Base-by-base conservation (phyloP, 495 filamentous ascomycete species). In the Hyphodiscus hymeniophilus region DNA sequence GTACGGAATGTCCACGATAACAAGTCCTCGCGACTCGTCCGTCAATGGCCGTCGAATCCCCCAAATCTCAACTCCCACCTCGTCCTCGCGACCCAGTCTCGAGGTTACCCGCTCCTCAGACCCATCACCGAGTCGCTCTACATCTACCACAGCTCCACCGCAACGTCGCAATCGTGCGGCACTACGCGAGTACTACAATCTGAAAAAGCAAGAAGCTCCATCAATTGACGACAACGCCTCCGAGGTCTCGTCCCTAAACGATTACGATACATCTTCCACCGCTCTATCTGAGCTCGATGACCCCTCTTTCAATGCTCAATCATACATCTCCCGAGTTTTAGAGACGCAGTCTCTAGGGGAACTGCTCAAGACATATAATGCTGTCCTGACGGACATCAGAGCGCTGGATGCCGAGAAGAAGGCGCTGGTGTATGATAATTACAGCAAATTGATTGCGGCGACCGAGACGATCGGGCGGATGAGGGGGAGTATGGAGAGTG, bases 401-500 rank as follows among this genome's bases (percentile, higher is more conserved):
- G 86, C 85, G 1, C 73, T 97, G 15, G 92, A 97, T 59, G 90
- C 91, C 17, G 92, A 98, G 70, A 81, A 87, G 58, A 98, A 98
- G 65, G 89, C 92, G 18, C 70, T 98, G 33, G 92, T 98, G 3
- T 98, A 98, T 63, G 92, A 98, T 63, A 98, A 98, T 63, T 98
- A 96, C 64, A 87, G 80, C 52, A 97, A 96, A 69, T 68, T 98
- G 58, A 96, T 98, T 52, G 77, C 80, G 15, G 92, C 92, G 13
- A 96, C 94, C 12, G 89, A 95, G 63, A 97, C 91, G 11, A 98
- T 98, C 60, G 76, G 87, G 20, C 84, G 81, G 66, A 90, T 90
- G 86, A 66, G 83, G 31, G 67, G 71, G 16, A 84, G 79, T 55
- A 89, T 87, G 84, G 80, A 84, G 48, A 80, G 80, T n/a, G 57